Conservation (phyloP, 345 rosid genomes). For the Ricinus communis region DNA sequence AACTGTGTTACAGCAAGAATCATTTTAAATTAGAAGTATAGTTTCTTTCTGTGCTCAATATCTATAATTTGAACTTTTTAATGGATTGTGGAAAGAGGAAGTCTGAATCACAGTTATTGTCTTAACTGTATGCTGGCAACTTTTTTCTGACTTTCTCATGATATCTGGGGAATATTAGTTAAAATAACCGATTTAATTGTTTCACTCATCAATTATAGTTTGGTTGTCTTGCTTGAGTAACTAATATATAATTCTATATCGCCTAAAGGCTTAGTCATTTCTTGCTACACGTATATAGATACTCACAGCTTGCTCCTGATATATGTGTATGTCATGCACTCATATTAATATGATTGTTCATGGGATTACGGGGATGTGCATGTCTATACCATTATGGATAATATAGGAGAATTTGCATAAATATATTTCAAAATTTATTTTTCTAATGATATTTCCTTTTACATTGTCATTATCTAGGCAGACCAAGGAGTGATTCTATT, state of each 20-base stretch:
- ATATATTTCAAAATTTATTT: not conserved
- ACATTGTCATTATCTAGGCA: conserved; percentile 31
- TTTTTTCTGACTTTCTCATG: no score
- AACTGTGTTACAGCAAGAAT: not conserved
- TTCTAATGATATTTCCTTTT: conserved; percentile 1
- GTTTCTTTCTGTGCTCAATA: not conserved
- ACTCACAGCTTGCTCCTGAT: not conserved
- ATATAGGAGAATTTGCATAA: not conserved
- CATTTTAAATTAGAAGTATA: not conserved
- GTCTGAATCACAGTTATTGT: not conserved
- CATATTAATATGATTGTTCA: not conserved
- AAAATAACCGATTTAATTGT: not conserved
- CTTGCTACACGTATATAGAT: not conserved
- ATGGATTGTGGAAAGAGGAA: not conserved
- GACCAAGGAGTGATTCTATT: conserved; percentile 36
- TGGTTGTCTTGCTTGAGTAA: not conserved
- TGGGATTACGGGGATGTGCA: not conserved
- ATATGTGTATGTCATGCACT: not conserved
- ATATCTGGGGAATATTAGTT: not conserved
- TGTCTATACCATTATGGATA: not conserved
- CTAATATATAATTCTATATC: not conserved
- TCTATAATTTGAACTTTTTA: not conserved
- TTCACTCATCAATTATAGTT: not conserved
- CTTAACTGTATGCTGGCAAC: not conserved
- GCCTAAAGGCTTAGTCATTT: not conserved